phyloP scores from a whole-genome alignment of 1,139 yeast genomes.

The Pichia cactophila region DNA sequence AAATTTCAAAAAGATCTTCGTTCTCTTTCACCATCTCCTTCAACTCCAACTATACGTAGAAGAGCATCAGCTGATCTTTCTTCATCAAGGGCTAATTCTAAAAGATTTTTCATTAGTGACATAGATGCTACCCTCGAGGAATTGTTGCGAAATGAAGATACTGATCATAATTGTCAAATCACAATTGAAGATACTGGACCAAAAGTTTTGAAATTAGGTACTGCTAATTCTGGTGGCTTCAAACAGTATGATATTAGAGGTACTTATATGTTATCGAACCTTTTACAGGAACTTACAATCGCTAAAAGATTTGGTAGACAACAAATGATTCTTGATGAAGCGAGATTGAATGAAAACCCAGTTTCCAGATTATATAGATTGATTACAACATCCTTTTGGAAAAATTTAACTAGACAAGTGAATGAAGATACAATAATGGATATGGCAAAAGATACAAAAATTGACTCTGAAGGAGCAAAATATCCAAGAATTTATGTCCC shows the following conservation, averaged over 20 bases:
- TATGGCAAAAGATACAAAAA: slow-evolving; percentile 77
- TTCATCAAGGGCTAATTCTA: slow-evolving; percentile 30
- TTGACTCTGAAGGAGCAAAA: slow-evolving; percentile 49
- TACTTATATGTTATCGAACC: slow-evolving; percentile 82
- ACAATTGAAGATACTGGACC: slow-evolving; percentile 93
- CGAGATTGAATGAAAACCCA: slow-evolving; percentile 80
- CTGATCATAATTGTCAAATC: slow-evolving; percentile 79
- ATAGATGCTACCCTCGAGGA: slow-evolving; percentile 67
- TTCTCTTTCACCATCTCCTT: slow-evolving; percentile 10
- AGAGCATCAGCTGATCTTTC: slow-evolving; percentile 66
- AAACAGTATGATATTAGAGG: slow-evolving; percentile 72
- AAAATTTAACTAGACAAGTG: slow-evolving; percentile 62
- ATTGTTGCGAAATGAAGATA: slow-evolving; percentile 71
- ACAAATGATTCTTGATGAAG: slow-evolving; percentile 74
- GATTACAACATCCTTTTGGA: slow-evolving; percentile 78
- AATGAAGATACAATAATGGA: slow-evolving; percentile 55
- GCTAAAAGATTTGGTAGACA: slow-evolving; percentile 77
- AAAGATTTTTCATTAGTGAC: slow-evolving; percentile 65
- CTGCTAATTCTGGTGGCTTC: slow-evolving; percentile 77
- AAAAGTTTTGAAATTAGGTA: slow-evolving; percentile 76
- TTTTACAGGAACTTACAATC: slow-evolving; percentile 82
- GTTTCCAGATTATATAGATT: slow-evolving; percentile 69
- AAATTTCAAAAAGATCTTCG: background rate
- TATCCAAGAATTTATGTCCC: slow-evolving; percentile 79
- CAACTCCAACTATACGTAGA: slow-evolving; percentile 29